phyloP scores from a whole-genome alignment of 768 basidiomycete species.

The Lactifluus volemus region DNA sequence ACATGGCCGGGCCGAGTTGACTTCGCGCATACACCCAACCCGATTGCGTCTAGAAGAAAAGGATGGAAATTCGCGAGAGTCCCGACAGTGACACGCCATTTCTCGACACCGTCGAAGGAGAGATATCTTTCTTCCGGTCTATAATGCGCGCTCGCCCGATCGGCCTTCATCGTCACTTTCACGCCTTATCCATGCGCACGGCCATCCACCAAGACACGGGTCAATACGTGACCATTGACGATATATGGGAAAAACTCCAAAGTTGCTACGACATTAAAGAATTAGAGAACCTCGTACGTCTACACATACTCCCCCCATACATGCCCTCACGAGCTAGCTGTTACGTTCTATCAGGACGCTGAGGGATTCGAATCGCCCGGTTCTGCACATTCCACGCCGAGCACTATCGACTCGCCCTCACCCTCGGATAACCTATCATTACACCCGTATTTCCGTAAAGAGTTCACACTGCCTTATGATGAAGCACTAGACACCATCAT shows the following conservation, averaged over 20 bases:
- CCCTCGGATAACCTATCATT: slow-evolving; percentile 57
- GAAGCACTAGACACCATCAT: slow-evolving; percentile 52
- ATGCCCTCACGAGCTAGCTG: not conserved
- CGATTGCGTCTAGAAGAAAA: not conserved
- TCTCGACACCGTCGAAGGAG: slow-evolving; percentile 68
- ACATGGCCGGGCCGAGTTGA: too few species aligned
- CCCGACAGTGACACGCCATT: slow-evolving; percentile 7
- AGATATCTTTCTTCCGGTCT: slow-evolving; percentile 78
- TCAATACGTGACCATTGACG: slow-evolving; percentile 45
- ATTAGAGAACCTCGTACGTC: slow-evolving; percentile 59
- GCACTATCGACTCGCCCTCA: slow-evolving; percentile 54
- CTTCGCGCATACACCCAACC: too few species aligned
- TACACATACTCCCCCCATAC: not conserved
- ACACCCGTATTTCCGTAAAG: slow-evolving; percentile 69
- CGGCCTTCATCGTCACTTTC: slow-evolving; percentile 77
- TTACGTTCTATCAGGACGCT: slow-evolving; percentile 7
- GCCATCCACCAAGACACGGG: slow-evolving; percentile 66
- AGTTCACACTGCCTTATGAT: slow-evolving; percentile 56
- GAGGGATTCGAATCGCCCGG: slow-evolving; percentile 31
- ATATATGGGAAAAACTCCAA: slow-evolving; percentile 68
- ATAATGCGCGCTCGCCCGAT: slow-evolving; percentile 76
- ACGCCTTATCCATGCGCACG: slow-evolving; percentile 65
- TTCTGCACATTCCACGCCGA: slow-evolving; percentile 34
- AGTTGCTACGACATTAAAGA: slow-evolving; percentile 68
- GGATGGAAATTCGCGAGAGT: slow-evolving; percentile 12